phyloP scores from a whole-genome alignment of 1,284 basidiomycete genomes.

The Marasmius oreades region DNA sequence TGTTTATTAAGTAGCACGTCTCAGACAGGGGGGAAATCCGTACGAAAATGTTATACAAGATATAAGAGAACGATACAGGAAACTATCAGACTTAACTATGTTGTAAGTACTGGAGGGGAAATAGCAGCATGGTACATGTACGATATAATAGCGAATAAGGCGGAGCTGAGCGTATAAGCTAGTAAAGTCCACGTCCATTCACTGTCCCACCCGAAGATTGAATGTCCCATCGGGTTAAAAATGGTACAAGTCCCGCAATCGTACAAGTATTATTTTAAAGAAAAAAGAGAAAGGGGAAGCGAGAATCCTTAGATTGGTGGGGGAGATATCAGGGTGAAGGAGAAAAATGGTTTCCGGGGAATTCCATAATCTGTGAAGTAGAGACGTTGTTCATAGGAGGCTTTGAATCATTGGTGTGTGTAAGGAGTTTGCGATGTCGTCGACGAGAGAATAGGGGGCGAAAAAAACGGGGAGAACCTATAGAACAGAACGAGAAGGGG shows the following conservation, averaged over 20 bases:
- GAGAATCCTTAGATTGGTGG: background rate
- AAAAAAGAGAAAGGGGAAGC: background rate
- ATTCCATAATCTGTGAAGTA: background rate
- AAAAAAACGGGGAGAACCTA: background rate
- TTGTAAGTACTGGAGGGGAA: too few species aligned
- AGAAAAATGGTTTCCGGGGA: background rate
- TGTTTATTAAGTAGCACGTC: too few species aligned
- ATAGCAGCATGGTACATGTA: background rate
- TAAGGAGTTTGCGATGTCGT: background rate
- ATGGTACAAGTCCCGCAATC: constrained; percentile 11
- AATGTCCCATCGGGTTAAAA: background rate
- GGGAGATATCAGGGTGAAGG: background rate
- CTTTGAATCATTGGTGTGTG: background rate
- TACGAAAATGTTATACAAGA: too few species aligned
- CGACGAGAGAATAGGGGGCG: background rate
- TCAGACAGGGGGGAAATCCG: too few species aligned
- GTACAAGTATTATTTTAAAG: background rate
- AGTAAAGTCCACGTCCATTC: constrained; percentile 64
- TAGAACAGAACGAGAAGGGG: background rate
- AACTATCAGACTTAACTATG: too few species aligned
- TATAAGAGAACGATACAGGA: too few species aligned
- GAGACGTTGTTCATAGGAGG: background rate
- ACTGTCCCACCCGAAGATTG: constrained; percentile 45
- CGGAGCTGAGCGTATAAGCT: constrained; percentile 42
- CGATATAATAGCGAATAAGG: background rate